Evolutionary conservation across 106 monocot species (phyloP).

Genomic region (Apostasia shenzhenica): DNA sequence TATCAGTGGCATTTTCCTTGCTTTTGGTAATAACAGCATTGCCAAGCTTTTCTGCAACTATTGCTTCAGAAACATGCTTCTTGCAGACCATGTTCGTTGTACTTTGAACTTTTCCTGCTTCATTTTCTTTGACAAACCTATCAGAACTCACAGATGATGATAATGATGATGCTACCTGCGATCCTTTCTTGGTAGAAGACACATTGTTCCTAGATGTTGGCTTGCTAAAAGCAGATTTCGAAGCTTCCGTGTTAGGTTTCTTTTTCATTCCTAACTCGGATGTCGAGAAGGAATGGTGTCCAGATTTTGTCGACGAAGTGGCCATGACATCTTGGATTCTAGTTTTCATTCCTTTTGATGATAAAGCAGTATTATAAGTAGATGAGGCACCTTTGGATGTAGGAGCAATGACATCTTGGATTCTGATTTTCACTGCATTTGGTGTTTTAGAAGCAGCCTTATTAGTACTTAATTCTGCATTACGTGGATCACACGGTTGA

Average conservation of each 20-base stretch:
- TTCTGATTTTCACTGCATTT: conserved; percentile 13
- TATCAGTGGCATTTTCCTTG: neutral
- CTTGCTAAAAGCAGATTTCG: neutral
- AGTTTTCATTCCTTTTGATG: neutral
- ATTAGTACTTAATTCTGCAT: conserved; percentile 11
- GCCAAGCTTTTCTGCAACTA: neutral
- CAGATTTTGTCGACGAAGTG: neutral
- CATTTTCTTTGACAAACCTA: neutral
- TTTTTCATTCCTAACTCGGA: neutral
- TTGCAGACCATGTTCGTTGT: conserved; percentile 7
- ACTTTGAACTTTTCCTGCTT: neutral
- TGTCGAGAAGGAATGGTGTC: neutral
- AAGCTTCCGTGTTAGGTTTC: neutral
- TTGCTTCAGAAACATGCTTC: conserved; percentile 10
- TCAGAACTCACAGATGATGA: neutral
- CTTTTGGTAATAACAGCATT: conserved; percentile 1
- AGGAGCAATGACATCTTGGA: conserved; percentile 14
- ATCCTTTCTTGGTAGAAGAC: conserved; percentile 12
- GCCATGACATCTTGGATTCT: neutral
- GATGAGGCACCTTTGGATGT: neutral
- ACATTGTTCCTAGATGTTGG: conserved; percentile 7
- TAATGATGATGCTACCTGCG: neutral
- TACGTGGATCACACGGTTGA: conserved; percentile 8
- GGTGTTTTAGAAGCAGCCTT: conserved; percentile 10
- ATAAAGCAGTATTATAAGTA: neutral